Evolutionary conservation across 257 asterid species (phyloP), one percentile per base, ranked within the genome.

Genomic region (Plantago elongata): DNA sequence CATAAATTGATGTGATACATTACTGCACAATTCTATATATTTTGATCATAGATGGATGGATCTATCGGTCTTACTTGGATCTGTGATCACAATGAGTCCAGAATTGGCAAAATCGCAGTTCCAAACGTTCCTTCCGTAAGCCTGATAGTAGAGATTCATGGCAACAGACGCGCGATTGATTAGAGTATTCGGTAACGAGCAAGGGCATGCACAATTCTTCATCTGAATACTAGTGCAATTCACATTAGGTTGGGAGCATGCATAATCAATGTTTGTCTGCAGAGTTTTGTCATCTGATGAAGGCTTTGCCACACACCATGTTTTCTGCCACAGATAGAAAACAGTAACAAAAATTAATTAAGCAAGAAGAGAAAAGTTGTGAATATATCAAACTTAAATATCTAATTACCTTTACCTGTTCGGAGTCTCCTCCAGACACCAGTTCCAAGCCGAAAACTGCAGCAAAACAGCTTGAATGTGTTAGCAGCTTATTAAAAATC

Each of bases 51-150:
- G 15, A 9, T 57, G 9, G 50, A 38, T 29, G n/a, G n/a, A n/a
- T n/a, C n/a, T n/a, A n/a, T n/a, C n/a, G n/a, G n/a, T n/a, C 75
- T 77, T 79, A 84, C 92, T 84, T 45, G 93, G 93, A 76, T 85
- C 81, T 13, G 78, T 72, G 3, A 15, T 0, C 49, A 67, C 74
- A 69, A 78, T 18, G 38, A 85, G 82, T 6, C 70, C 95, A 47
- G 86, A 66, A 69, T 65, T 64, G 3, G 69, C 62, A 38, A 85
- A 85, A 50, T 60, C 9, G 54, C 90, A 85, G 54, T 76, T 57
- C 84, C 82, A 83, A 0, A 13, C 3, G 60, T 80, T 51, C 69
- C 86, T 75, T 29, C 83, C 83, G 1, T 27, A 60, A 9, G 61
- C 16, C 70, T 77, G 79, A 42, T 77, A 85, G 60, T 81, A 83